Base-by-base conservation (phyloP, 2,329 filamentous ascomycete genomes). In the Ilyonectria robusta region DNA sequence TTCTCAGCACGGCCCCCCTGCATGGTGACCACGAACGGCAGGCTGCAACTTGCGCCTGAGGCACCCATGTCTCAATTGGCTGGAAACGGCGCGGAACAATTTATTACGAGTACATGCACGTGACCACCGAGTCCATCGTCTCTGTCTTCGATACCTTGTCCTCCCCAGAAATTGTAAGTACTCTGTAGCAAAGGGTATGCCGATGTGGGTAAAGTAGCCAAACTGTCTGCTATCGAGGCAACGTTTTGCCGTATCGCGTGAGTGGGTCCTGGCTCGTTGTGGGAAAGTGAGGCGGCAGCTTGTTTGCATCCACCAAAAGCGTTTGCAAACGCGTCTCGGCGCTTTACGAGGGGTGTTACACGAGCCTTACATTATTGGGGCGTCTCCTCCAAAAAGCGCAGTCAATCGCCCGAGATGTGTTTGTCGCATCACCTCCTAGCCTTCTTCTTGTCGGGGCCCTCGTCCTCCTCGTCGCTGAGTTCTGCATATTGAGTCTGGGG, bases 401-500 rank as follows among this genome's bases (percentile, higher is more conserved):
- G 60, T 33, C 40, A 33, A 62, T 54, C 44, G 44, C 42, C 60
- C 59, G 58, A 23, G 47, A 26, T 71, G 46, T 56, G 51, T 68
- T 54, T 68, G 64, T 62, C 61, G 62, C 44, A 37, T 85, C 80
- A 89, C 75, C 86, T 83, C 80, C 87, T 90, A 3, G 82, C 78
- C 76, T 82, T 88, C 78, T 91, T 91, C 82, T 91, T 93, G 37
- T 93, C 89, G n/a, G 89, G 90, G 4, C 86, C 87, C 7, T 89
- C 87, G 59, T 90, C 91, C 71, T 97, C 95, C 17, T 94, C 93
- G 76, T 97, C 95, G 79, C 94, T 97, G 37, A 96, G 76, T 48
- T 98, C 93, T 8, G 93, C 93, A 83, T 97, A 99, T 72, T 98
- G 92, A 29, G 95, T 94, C 73, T 95, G 92, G 0, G 96, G 96